phyloP scores from a whole-genome alignment of 1,284 basidiomycete species.

The Rhodotorula sp. region DNA sequence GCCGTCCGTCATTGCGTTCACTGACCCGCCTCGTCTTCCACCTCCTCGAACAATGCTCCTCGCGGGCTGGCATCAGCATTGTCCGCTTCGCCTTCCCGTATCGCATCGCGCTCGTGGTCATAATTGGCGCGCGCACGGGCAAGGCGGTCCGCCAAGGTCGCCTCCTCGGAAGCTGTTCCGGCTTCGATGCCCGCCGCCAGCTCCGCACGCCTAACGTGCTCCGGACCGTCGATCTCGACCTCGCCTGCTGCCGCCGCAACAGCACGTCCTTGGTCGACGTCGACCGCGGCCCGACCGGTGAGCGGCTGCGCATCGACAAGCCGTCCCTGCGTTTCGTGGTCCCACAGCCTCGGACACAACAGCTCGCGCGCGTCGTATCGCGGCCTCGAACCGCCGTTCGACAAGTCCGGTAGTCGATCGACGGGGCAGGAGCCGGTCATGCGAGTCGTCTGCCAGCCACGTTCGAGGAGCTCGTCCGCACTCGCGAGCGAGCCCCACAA shows the following conservation, averaged over 20 bases:
- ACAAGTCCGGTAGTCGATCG: conserved; percentile 17
- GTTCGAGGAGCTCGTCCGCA: conserved; percentile 52
- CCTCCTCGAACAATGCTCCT: not conserved
- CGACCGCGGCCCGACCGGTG: not conserved
- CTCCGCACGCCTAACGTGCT: not conserved
- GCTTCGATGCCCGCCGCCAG: not conserved
- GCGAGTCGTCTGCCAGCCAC: conserved; percentile 48
- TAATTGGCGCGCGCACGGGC: not conserved
- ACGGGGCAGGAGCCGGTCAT: conserved; percentile 35
- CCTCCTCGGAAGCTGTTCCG: not conserved
- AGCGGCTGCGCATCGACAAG: conserved; percentile 31
- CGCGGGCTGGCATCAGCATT: not conserved
- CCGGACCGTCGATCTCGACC: not conserved
- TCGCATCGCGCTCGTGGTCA: conserved; percentile 4
- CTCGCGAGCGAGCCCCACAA: conserved; percentile 62
- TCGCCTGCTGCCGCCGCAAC: not conserved
- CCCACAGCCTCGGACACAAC: conserved; percentile 47
- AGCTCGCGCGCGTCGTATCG: conserved; percentile 51
- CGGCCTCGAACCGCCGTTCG: conserved; percentile 5
- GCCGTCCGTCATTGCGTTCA: not conserved
- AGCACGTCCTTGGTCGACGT: not conserved
- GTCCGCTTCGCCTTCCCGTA: conserved; percentile 3
- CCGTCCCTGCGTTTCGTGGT: conserved; percentile 18
- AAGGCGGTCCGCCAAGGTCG: not conserved
- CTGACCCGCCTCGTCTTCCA: not conserved